phyloP scores from a whole-genome alignment of 352 stramenopile species.

The Phytopythium vexans region DNA sequence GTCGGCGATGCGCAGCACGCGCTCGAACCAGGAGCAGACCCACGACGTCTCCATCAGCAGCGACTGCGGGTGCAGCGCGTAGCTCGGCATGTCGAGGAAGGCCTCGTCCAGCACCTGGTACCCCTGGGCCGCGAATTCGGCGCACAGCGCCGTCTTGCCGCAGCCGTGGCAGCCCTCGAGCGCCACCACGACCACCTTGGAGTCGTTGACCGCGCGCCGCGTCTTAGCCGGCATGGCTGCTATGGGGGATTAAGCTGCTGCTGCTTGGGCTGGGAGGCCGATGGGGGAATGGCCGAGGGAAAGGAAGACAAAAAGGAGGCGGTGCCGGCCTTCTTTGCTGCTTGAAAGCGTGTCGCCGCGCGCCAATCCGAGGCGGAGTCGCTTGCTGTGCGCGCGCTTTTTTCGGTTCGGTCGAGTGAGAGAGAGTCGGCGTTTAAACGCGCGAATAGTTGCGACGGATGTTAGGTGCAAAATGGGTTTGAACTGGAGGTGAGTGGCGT shows the following conservation, averaged over 20 bases:
- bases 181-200: slow-evolving; percentile 78
- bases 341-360: too few relatives aligned
- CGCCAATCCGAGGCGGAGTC: not conserved
- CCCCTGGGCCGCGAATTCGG: slow-evolving; percentile 71
- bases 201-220: slow-evolving; percentile 10
- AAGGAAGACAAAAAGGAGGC: not conserved
- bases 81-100: slow-evolving; percentile 87
- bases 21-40: slow-evolving; percentile 90
- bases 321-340: too few relatives aligned
- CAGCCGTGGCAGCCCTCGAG: slow-evolving; percentile 88
- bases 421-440: not conserved
- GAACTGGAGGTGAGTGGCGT: too few relatives aligned
- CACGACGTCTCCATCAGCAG: slow-evolving; percentile 89
- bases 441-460: too few relatives aligned
- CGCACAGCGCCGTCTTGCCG: slow-evolving; percentile 77
- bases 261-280: not conserved
- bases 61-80: slow-evolving; percentile 85
- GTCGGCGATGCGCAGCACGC: slow-evolving; percentile 69
- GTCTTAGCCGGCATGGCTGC: not conserved
- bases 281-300: not conserved
- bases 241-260: not conserved
- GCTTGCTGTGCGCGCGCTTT: slow-evolving; percentile 4
- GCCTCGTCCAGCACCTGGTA: slow-evolving; percentile 84
- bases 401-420: not conserved
- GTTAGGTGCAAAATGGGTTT: too few relatives aligned